Conservation (phyloP, 2,329 filamentous ascomycete genomes). For the Escovopsis weberi region DNA sequence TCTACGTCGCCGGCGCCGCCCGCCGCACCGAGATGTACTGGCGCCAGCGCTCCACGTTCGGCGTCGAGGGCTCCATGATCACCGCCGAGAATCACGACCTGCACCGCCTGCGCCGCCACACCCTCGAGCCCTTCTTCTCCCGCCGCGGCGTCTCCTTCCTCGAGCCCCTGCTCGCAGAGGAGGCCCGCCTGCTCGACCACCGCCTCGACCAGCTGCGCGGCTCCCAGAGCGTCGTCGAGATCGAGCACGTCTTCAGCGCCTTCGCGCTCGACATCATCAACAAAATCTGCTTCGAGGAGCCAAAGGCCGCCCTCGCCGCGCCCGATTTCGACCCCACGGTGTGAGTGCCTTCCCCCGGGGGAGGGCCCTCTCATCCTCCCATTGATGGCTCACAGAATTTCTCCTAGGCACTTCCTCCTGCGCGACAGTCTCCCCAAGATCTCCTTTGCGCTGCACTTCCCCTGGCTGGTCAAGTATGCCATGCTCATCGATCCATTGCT, state of each 20-base stretch:
- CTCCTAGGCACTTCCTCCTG: too few species aligned
- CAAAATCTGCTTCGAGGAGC: too few species aligned
- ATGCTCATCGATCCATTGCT: too few species aligned
- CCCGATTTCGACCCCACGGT: too few species aligned
- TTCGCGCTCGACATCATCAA: too few species aligned
- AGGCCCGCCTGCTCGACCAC: not conserved
- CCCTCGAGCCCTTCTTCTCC: constrained; percentile 1
- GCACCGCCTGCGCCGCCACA: not conserved
- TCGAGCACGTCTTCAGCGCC: too few species aligned
- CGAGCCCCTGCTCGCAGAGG: not conserved
- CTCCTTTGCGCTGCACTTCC: constrained; percentile 1
- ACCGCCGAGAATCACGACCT: not conserved
- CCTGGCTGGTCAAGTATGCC: not conserved
- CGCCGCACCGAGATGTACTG: not conserved
- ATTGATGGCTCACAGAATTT: too few species aligned
- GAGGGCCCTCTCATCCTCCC: too few species aligned
- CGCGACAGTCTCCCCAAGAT: not conserved
- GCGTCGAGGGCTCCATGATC: not conserved
- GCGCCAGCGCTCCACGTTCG: not conserved
- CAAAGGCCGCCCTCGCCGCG: too few species aligned
- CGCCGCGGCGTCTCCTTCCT: not conserved
- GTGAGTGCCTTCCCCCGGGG: too few species aligned
- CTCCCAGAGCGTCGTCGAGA: too few species aligned
- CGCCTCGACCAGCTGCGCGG: not conserved
- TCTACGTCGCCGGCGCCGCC: not conserved